Base-by-base conservation (phyloP, 768 basidiomycete genomes). In the Mycena galopus region DNA sequence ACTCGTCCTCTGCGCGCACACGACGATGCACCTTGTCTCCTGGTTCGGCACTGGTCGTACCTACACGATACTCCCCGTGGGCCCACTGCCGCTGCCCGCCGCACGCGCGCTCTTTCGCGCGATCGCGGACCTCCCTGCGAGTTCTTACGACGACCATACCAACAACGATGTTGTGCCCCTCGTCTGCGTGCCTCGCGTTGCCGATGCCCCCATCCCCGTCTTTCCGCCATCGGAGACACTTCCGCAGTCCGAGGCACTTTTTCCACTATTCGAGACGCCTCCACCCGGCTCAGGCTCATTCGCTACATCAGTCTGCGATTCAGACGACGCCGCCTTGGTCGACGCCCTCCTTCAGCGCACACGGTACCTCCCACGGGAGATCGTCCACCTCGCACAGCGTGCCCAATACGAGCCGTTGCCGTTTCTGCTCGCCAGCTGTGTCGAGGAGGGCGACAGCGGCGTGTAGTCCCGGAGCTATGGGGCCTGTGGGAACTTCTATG, bases 351-450 rank as follows among this genome's bases (percentile, higher is more conserved):
- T 73, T 19, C 47, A 62, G 10, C 42, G 37, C 51, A 64, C 60
- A 10, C 35, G 55, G 2, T 50, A 25, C 23, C 32, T 73, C n/a
- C 73, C 73, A 8, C 47, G 57, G 1, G 30, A 17, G 1, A 37
- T 73, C 30, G 59, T 63, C 4, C 35, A 12, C 7, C 62, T 73
- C 47, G 73, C 73, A 2, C 73, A 73, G 42, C 59, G 57, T 14
- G 73, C 73, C 4, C 73, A 73, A 53, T 73, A 73, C 42, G 73
- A 69, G 64, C 73, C 73, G 6, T 39, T 73, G 11, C 25, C 67
- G 44, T 73, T 73, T 53, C 33, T 73, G 29, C 63, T 66, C 1
- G 73, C 58, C 14, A 23, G 59, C 29, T 74, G 55, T 30, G 57
- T 55, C n/a, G 69, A 74, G 29, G 73, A 56, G 32, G 58, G n/a